A percentile compares a stretch with the other conserved stretches of the same genome.
Evolutionary conservation across 352 stramenopile species (phyloP).

Genomic region (Phytophthora lateralis): DNA sequence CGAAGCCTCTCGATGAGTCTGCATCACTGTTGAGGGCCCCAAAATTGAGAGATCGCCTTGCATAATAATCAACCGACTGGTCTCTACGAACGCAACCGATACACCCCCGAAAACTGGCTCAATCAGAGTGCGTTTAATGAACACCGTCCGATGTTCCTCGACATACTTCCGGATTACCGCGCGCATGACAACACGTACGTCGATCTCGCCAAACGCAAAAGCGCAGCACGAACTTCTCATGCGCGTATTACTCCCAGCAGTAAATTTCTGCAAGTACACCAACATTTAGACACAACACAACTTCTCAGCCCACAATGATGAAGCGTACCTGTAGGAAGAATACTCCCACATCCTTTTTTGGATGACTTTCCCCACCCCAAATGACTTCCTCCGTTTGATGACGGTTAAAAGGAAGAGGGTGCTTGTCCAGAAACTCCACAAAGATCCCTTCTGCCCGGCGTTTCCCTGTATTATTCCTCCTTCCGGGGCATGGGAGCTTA

Average conservation of each 20-base stretch:
- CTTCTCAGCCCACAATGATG: background rate
- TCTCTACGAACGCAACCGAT: constrained; percentile 16
- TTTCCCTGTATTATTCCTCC: constrained; percentile 9
- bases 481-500: constrained; percentile 15
- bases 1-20: constrained; percentile 25
- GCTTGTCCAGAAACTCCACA: constrained; percentile 28
- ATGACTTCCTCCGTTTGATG: constrained; percentile 19
- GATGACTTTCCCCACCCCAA: constrained; percentile 4
- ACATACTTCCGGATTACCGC: constrained; percentile 21
- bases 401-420: constrained; percentile 12
- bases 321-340: constrained; percentile 21
- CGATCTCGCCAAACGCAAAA: constrained; percentile 4
- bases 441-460: constrained; percentile 6
- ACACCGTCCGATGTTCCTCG: constrained; percentile 8
- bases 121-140: constrained; percentile 27
- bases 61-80: constrained; percentile 21
- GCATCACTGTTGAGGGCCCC: constrained; percentile 22
- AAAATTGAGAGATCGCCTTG: constrained; percentile 7
- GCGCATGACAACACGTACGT: constrained; percentile 12
- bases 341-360: background rate
- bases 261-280: constrained; percentile 14
- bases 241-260: constrained; percentile 11
- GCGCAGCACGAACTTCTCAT: constrained; percentile 19
- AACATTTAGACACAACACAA: background rate
- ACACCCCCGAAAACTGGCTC: constrained; percentile 11